These are phyloP conservation scores for Avena atlantica DNA, from an alignment of 176 grass and related monocot genomes.

Conservation along the genomic window DNA sequence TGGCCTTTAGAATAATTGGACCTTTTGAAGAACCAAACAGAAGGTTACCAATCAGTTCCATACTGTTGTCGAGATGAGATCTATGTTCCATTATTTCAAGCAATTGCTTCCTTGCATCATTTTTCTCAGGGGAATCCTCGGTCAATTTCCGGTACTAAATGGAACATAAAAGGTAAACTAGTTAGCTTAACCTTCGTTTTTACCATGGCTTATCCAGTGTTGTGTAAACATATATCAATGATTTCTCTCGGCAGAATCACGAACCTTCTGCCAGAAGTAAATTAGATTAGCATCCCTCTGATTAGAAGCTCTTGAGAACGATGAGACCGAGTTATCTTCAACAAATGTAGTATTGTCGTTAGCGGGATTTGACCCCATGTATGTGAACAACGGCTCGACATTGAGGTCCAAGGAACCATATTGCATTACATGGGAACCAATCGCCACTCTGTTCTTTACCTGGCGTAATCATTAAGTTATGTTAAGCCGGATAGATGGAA, in stretches of 20 bases:
- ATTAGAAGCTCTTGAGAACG: constrained; percentile 63
- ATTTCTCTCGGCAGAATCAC: not conserved
- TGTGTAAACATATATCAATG: no score
- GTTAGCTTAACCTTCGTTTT: constrained; percentile 13
- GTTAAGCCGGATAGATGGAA: constrained; percentile 17
- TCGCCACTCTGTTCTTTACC: constrained; percentile 76
- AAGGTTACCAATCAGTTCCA: constrained; percentile 79
- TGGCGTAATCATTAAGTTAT: constrained; percentile 38
- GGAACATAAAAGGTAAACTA: constrained; percentile 34
- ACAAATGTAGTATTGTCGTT: constrained; percentile 67
- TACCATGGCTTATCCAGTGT: no score
- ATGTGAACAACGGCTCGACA: constrained; percentile 55
- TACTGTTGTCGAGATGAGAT: constrained; percentile 82
- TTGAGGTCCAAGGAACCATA: constrained; percentile 71
- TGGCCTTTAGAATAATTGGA: constrained; percentile 52
- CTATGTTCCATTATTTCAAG: constrained; percentile 82
- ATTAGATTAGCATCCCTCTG: constrained; percentile 93
- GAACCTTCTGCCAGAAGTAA: constrained; percentile 89
- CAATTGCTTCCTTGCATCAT: constrained; percentile 69
- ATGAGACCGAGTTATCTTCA: constrained; percentile 62
- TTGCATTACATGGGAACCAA: constrained; percentile 96
- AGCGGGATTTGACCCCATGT: constrained; percentile 85
- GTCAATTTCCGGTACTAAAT: constrained; percentile 66
- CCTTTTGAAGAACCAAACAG: constrained; percentile 80
- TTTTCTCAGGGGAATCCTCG: constrained; percentile 62